Evolutionary conservation across 176 grass and related monocot genomes (phyloP).

Genomic region (Rhynchospora tenuis): DNA sequence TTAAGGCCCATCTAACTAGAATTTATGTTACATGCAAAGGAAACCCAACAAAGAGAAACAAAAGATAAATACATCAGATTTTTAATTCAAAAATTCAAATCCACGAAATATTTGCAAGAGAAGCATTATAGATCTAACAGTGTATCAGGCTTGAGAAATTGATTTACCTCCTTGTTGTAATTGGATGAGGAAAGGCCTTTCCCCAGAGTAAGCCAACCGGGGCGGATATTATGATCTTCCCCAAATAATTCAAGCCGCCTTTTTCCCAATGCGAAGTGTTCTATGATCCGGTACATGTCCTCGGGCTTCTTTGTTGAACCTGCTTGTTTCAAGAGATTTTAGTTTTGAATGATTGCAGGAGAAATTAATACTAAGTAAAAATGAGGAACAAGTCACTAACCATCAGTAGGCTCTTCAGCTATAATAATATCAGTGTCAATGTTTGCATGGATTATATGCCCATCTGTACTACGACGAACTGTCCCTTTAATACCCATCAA

Average conservation of each 20-base stretch:
- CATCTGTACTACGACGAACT: slow-evolving; percentile 93
- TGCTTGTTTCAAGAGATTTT: slow-evolving; percentile 21
- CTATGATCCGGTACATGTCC: slow-evolving; percentile 96
- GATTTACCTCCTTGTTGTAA: slow-evolving; percentile 80
- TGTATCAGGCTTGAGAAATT: background rate
- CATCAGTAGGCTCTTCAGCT: slow-evolving; percentile 85
- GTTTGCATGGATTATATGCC: slow-evolving; percentile 96
- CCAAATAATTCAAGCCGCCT: slow-evolving; percentile 90
- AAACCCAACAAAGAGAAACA: background rate
- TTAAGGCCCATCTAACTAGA: too few relatives aligned
- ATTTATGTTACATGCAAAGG: background rate
- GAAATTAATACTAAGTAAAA: background rate
- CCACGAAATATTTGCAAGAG: background rate
- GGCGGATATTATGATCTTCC: slow-evolving; percentile 91
- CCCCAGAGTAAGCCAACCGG: slow-evolving; percentile 86
- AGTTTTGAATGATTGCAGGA: slow-evolving; percentile 14
- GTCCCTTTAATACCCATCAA: slow-evolving; percentile 99
- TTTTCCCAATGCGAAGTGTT: slow-evolving; percentile 96
- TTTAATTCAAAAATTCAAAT: background rate
- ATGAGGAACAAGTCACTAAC: slow-evolving; percentile 32
- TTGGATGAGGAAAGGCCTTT: slow-evolving; percentile 91
- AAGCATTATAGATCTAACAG: background rate
- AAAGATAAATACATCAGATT: background rate
- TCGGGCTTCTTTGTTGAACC: slow-evolving; percentile 95
- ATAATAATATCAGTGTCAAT: slow-evolving; percentile 99